Conservation (phyloP, 2,329 filamentous ascomycete species). For the Penicillium sp. region DNA sequence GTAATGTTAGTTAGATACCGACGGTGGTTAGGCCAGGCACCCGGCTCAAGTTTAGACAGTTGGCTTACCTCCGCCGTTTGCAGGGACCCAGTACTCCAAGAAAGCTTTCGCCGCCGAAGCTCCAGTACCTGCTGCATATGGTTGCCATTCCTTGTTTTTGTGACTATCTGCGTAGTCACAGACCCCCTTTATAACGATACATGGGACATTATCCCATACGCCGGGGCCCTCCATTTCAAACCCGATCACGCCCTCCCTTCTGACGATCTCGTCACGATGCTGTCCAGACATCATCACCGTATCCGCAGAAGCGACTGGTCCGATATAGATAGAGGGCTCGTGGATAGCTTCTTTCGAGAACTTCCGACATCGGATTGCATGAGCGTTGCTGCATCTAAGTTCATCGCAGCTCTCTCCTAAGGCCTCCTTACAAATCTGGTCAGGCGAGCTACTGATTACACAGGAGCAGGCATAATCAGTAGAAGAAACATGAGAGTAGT, state of each 20-base stretch:
- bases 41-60: too few relatives aligned
- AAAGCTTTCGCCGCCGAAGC: neutral
- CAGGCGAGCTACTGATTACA: neutral
- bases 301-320: constrained; percentile 16
- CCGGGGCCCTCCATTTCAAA: neutral
- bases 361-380: neutral
- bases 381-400: constrained; percentile 12
- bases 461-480: neutral
- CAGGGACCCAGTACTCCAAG: neutral
- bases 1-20: neutral
- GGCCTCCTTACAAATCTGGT: neutral
- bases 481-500: neutral
- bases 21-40: neutral
- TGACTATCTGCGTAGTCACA: neutral
- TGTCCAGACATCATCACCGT: neutral
- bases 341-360: neutral
- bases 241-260: neutral
- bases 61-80: neutral
- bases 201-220: neutral
- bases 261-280: neutral
- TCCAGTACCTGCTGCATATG: neutral
- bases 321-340: constrained; percentile 3
- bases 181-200: neutral
- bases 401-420: constrained; percentile 2
- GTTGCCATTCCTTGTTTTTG: neutral